These are phyloP conservation scores for Protoeuglena noctilucae DNA, from an alignment of 139 green algal genomes.

Conservation along the genomic window DNA sequence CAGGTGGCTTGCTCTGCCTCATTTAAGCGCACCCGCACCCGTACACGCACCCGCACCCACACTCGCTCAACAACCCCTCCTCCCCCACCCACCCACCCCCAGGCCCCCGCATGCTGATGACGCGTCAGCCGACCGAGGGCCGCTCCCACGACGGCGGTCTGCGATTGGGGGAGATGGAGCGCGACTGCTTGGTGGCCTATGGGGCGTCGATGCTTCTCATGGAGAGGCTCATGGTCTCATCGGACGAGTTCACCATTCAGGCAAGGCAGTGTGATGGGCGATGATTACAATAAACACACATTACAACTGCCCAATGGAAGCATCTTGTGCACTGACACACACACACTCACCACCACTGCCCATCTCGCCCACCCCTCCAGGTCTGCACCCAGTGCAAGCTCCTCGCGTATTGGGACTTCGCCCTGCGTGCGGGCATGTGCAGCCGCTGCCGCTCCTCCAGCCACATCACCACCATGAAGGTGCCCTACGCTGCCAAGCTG, in stretches of 20 bases:
- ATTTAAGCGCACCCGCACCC: too few species aligned
- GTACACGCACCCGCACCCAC: too few species aligned
- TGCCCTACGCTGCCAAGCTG: constrained; percentile 95
- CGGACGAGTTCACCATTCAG: constrained; percentile 73
- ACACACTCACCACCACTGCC: background rate
- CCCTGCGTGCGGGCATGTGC: constrained; percentile 39
- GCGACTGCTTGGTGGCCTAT: constrained; percentile 91
- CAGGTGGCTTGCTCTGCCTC: too few species aligned
- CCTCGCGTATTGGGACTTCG: constrained; percentile 75
- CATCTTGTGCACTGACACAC: background rate
- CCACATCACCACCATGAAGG: constrained; percentile 68
- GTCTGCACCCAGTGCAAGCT: constrained; percentile 89
- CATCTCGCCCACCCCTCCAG: constrained; percentile 32
- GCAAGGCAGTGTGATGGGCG: background rate
- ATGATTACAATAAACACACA: constrained; percentile 1
- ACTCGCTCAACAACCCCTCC: too few species aligned
- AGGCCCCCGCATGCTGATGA: too few species aligned
- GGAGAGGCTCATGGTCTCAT: constrained; percentile 93
- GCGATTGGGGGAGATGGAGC: constrained; percentile 91
- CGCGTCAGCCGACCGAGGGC: constrained; percentile 91
- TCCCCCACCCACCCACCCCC: too few species aligned
- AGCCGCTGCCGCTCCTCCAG: constrained; percentile 30
- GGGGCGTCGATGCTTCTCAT: constrained; percentile 82
- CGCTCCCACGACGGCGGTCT: constrained; percentile 78
- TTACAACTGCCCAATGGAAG: background rate